Conservation (phyloP, 1,139 yeast species). For the Insectozyma bohioensis region DNA sequence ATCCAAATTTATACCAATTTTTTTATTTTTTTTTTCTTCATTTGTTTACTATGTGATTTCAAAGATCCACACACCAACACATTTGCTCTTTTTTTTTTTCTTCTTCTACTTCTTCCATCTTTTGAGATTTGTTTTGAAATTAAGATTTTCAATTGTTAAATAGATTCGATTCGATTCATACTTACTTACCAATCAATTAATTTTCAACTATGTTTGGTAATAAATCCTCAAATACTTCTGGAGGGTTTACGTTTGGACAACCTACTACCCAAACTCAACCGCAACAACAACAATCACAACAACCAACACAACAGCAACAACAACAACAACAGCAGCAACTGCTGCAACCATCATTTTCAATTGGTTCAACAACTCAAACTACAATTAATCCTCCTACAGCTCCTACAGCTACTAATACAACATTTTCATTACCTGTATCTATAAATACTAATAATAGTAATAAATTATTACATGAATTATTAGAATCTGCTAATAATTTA, state of each 20-base stretch:
- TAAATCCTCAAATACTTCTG: conserved; percentile 5
- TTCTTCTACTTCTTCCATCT: not conserved
- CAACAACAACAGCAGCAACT: conserved; percentile 6
- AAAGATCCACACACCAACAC: conserved; percentile 4
- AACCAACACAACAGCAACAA: conserved; percentile 9
- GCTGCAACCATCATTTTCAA: conserved; percentile 6
- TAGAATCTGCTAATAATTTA: conserved; percentile 69
- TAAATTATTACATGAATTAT: conserved; percentile 53
- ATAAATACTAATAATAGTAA: conserved; percentile 11
- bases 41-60: not conserved
- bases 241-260: conserved; percentile 16
- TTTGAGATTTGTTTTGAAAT: no score
- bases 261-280: conserved; percentile 8
- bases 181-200: no score
- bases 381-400: conserved; percentile 10
- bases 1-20: conserved; percentile 1
- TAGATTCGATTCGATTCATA: no score
- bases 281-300: conserved; percentile 9
- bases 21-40: not conserved
- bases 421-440: conserved; percentile 11
- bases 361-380: conserved; percentile 10
- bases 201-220: conserved; percentile 22
- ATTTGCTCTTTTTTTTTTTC: no score
- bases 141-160: no score
- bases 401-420: conserved; percentile 7